Percentiles rank a stretch among this genome's conserved stretches.
Evolutionary conservation across 441 rosid species (phyloP).

Genomic region (Arabidopsis lyrata): DNA sequence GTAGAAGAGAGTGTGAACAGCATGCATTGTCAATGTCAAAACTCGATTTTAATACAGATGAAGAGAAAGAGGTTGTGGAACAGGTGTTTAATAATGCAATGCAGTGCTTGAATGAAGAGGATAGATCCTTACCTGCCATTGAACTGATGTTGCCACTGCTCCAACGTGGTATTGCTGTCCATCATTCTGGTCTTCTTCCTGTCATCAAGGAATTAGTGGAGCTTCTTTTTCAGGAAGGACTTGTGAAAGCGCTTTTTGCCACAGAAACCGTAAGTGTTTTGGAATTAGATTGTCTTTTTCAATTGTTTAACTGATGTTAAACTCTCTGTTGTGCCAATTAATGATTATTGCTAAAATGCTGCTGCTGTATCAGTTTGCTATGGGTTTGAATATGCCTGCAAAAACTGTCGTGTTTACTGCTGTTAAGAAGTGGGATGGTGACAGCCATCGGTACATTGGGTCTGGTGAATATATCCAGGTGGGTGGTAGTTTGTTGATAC

Average conservation of each 20-base stretch:
- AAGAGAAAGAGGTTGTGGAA: constrained; percentile 83
- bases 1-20: constrained; percentile 98
- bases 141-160: constrained; percentile 97
- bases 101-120: constrained; percentile 93
- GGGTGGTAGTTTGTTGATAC: constrained; percentile 45
- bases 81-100: constrained; percentile 83
- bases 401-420: constrained; percentile 97
- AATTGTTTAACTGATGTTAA: background rate
- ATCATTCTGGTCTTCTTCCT: constrained; percentile 99
- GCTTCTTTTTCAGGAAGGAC: constrained; percentile 99
- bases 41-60: constrained; percentile 93
- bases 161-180: constrained; percentile 97
- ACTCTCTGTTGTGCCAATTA: constrained; percentile 18
- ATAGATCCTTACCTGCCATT: constrained; percentile 92
- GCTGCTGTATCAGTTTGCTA: constrained; percentile 77
- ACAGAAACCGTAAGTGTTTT: constrained; percentile 87
- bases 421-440: constrained; percentile 98
- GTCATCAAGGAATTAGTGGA: constrained; percentile 98
- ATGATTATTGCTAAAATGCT: constrained; percentile 25
- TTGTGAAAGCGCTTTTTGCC: constrained; percentile 97
- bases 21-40: constrained; percentile 99
- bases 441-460: constrained; percentile 92
- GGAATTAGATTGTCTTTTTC: constrained; percentile 34
- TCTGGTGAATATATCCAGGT: constrained; percentile 99
- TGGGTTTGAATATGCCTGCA: constrained; percentile 99